Evolutionary conservation across 176 grass and related monocot genomes (phyloP), one percentile per base, ranked within the genome.

Genomic region (Lolium multiflorum): DNA sequence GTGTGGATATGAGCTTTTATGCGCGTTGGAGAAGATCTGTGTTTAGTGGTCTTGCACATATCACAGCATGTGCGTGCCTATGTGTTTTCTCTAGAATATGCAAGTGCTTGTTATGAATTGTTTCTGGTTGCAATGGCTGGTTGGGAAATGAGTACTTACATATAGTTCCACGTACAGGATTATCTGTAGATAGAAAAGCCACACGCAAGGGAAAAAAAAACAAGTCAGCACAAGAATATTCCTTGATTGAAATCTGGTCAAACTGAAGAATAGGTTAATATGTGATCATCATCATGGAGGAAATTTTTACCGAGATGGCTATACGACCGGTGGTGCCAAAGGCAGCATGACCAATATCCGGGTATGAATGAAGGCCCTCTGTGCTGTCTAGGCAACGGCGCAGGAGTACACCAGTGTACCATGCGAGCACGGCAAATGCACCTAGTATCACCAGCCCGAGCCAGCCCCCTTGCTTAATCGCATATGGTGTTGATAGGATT

Each of bases 321-420:
- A 98, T 84, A 20, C 96, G 91, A 3, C 96, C 96, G 0, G 77
- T 51, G 44, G 93, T 94, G 21, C 96, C 96, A 76, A 98, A 98
- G 67, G 96, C 96, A 0, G 93, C 96, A 78, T 98, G 96, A 1
- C 96, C 96, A 21, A 98, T 94, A 52, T 98, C 96, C 78, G 96
- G 96, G 51, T 95, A 98, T 10, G 96, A 94, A 74, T 92, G 84
- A 15, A 98, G 83, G 12, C 90, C 28, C 28, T 89, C 84, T 51
- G 94, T 87, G 63, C 93, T 98, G 75, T 98, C 96, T 26, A 98
- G 87, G 56, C 96, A 98, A 26, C 82, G 63, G 76, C 93, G 93
- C 63, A 98, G 61, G 46, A 98, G 90, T n/a, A 94, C 81, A 17
- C 91, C 93, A 2, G 96, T 95, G 76, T 98, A 98, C 78, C 84